These are phyloP conservation scores for Myrmaecium sp. DNA, from an alignment of 2,329 filamentous ascomycete species.

Conservation along the genomic window DNA sequence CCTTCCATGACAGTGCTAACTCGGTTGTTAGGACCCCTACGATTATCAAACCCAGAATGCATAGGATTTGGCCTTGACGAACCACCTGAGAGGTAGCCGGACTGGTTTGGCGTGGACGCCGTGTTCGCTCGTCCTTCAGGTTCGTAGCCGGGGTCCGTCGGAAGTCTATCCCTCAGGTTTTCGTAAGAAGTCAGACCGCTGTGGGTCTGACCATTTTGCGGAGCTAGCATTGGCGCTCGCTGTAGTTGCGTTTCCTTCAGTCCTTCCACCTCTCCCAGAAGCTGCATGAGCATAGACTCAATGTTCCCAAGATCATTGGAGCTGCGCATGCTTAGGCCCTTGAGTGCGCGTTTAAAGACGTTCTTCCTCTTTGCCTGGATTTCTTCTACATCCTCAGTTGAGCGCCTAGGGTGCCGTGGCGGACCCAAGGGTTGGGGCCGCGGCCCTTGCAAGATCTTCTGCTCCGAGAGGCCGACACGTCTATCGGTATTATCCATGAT, in stretches of 20 bases:
- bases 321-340: constrained; percentile 75
- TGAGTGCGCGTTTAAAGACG: constrained; percentile 85
- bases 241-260: constrained; percentile 25
- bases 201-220: constrained; percentile 16
- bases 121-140: constrained; percentile 66
- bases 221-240: constrained; percentile 9
- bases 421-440: constrained; percentile 59
- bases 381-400: constrained; percentile 37
- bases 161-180: constrained; percentile 50
- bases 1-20: constrained; percentile 81
- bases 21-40: constrained; percentile 51
- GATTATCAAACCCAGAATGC: constrained; percentile 34
- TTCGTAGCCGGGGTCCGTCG: constrained; percentile 64
- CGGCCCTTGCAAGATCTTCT: constrained; percentile 70
- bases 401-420: constrained; percentile 39
- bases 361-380: constrained; percentile 67
- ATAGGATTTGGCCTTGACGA: constrained; percentile 25
- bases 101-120: constrained; percentile 57
- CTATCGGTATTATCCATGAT: constrained; percentile 78
- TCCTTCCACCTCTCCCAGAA: constrained; percentile 78
- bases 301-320: constrained; percentile 77
- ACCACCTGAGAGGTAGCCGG: constrained; percentile 48
- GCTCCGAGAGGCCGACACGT: constrained; percentile 70
- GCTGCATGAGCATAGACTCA: constrained; percentile 53
- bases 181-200: constrained; percentile 55